Base-by-base conservation (phyloP, 2,329 filamentous ascomycete genomes). In the Chaetomiaceae sp. region DNA sequence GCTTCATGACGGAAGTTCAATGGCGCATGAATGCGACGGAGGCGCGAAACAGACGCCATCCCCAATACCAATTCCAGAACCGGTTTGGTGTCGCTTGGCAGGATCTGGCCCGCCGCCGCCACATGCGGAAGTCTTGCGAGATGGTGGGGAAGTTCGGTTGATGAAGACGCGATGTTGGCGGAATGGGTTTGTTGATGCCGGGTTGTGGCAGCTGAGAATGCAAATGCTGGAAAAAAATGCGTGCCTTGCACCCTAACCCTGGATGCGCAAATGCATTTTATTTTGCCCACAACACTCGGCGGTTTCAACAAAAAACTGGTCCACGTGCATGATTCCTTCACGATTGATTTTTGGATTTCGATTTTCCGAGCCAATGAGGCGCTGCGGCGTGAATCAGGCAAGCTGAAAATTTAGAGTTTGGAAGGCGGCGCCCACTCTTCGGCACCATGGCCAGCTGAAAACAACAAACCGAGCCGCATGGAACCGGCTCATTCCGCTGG, bases 21-120 rank as follows among this genome's bases (percentile, higher is more conserved):
- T n/a, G n/a, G n/a, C n/a, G n/a, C n/a, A n/a, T n/a, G n/a, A n/a
- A n/a, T n/a, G 25, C 27, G 42, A 27, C 42, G n/a, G 34, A 34
- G 31, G 29, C 23, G 34, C 36, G 56, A 61, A 42, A 61, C 54
- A 5, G 15, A 51, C 51, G 56, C 9, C 27, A 31, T 11, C 8
- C 15, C 38, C 59, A 61, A 52, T 46, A 60, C 58, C 51, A 54
- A 59, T 56, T 34, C 59, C 56, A 22, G 17, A 56, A 44, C 29
- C 2, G 56, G 56, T 40, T 60, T 59, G 45, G 44, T 34, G 27
- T 23, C 20, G 20, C 49, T 49, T 45, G 44, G 49, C 54, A 31
- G 38, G n/a, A 42, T 29, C 15, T 15, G 36, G 31, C 23, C n/a
- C 23, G 19, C 19, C 42, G 37, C 46, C 46, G 42, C 27, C 36